These are phyloP conservation scores for Venturia carpophila DNA, from an alignment of 2,329 filamentous ascomycete genomes.

Conservation along the genomic window DNA sequence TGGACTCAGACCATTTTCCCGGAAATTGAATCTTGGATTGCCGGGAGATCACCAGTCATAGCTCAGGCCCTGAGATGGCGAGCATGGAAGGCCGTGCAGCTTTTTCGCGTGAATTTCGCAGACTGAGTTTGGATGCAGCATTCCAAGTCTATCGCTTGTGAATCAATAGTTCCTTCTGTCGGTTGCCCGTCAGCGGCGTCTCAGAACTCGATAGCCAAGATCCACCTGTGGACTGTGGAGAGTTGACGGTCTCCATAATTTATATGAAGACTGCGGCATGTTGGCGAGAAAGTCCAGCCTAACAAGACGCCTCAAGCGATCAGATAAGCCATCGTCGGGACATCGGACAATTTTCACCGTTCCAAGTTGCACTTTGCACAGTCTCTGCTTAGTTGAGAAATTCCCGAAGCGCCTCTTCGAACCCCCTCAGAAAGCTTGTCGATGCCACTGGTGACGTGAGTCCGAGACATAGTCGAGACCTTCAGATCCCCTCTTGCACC, in stretches of 20 bases:
- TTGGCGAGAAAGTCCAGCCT: neutral
- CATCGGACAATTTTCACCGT: neutral
- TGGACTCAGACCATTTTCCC: neutral
- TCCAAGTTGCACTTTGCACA: too few species aligned
- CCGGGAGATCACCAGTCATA: neutral
- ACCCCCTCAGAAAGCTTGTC: neutral
- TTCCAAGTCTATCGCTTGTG: neutral
- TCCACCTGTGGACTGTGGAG: neutral
- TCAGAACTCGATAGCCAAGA: neutral
- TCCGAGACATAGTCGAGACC: neutral
- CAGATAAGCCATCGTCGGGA: too few species aligned
- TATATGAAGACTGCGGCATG: neutral
- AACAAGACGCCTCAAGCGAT: neutral
- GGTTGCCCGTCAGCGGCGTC: neutral
- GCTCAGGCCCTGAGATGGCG: neutral
- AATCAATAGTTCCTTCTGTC: neutral
- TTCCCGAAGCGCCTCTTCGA: neutral
- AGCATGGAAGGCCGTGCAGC: neutral
- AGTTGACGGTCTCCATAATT: neutral
- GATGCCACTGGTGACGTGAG: neutral
- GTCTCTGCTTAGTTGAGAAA: neutral
- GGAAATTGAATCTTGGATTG: neutral
- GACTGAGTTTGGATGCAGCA: neutral
- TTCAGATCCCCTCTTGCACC: neutral
- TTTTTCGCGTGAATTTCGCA: neutral